phyloP scores from a whole-genome alignment of 305 asterid species.

The Fraxinus paxiana region DNA sequence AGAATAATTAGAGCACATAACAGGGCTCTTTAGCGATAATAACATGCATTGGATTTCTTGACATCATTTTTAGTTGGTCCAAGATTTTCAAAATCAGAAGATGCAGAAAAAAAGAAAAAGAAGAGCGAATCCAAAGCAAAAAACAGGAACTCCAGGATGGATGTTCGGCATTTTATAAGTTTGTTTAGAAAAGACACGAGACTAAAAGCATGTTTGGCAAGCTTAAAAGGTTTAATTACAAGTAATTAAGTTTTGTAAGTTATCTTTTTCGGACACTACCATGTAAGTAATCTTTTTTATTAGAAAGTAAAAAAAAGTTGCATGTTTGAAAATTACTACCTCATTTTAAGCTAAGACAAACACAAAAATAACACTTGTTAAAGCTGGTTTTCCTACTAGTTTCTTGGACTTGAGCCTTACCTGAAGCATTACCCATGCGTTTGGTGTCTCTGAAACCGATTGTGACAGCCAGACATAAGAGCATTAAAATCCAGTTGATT shows the following conservation, averaged over 20 bases:
- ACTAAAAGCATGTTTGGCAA: not conserved
- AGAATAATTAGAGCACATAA: not conserved
- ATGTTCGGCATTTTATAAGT: not conserved
- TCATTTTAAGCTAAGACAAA: not conserved
- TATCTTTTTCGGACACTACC: not conserved
- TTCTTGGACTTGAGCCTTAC: not conserved
- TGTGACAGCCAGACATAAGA: constrained; percentile 80
- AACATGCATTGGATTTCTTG: not conserved
- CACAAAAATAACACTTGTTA: not conserved
- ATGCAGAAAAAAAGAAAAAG: not conserved
- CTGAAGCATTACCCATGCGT: constrained; percentile 21
- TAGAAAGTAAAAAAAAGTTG: not conserved
- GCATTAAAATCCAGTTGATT: constrained; percentile 83
- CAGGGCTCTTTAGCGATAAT: not conserved
- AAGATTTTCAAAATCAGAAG: not conserved
- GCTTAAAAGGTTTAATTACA: not conserved
- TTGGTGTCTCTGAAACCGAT: constrained; percentile 44
- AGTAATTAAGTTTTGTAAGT: not conserved
- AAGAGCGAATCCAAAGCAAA: not conserved
- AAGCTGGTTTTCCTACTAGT: not conserved
- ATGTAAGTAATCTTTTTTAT: not conserved
- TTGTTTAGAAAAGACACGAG: not conserved
- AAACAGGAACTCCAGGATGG: not conserved
- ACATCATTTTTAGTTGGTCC: not conserved
- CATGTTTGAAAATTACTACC: not conserved